phyloP scores from a whole-genome alignment of 2,329 filamentous ascomycete species.

The Dactylellina leptospora region DNA sequence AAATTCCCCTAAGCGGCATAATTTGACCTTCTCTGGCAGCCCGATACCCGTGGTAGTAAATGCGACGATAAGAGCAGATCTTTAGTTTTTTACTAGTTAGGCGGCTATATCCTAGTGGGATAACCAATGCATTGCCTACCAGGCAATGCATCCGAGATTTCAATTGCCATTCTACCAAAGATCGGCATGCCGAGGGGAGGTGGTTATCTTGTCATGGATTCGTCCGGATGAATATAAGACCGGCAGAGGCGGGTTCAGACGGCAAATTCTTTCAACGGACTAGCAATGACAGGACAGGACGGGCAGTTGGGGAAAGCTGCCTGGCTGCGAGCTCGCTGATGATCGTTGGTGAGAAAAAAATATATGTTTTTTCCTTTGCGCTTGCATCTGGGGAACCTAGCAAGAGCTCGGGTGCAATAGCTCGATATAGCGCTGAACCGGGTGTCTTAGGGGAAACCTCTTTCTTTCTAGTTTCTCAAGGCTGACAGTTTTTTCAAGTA shows the following conservation, averaged over 20 bases:
- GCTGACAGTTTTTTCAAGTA: background rate
- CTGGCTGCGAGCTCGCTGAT: background rate
- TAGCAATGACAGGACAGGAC: constrained; percentile 7
- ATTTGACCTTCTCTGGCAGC: constrained; percentile 2
- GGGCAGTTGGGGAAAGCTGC: background rate
- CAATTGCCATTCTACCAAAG: constrained; percentile 41
- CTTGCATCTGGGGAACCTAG: background rate
- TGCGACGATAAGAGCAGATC: constrained; percentile 4
- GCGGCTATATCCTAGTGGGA: constrained; percentile 9
- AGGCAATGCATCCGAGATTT: constrained; percentile 33
- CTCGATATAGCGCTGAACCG: background rate
- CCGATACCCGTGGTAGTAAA: background rate
- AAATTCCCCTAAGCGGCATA: background rate
- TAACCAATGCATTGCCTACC: background rate
- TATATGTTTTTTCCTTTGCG: background rate
- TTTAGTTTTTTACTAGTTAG: too few species aligned
- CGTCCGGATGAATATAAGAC: constrained; percentile 28
- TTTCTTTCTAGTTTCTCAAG: background rate
- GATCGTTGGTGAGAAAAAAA: background rate
- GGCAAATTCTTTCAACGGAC: background rate
- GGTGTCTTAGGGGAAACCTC: background rate
- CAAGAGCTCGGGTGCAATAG: constrained; percentile 16
- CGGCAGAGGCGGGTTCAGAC: constrained; percentile 3
- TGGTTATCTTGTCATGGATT: background rate
- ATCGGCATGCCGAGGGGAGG: constrained; percentile 34